phyloP scores from a whole-genome alignment of 768 basidiomycete genomes.

The Boletus sp. region DNA sequence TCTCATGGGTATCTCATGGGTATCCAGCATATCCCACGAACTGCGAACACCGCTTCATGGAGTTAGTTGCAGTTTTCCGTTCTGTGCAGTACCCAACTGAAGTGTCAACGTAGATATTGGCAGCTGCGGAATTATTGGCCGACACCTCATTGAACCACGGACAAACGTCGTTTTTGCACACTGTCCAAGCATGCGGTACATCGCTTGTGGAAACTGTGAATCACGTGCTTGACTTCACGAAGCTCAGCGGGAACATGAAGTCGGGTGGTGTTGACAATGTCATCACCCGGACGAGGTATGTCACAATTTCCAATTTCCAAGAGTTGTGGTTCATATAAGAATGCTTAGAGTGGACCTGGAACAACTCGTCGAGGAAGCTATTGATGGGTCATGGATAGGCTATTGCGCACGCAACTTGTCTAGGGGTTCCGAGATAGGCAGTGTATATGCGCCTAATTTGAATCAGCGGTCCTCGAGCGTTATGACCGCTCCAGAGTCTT shows the following conservation, averaged over 20 bases:
- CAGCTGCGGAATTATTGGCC: conserved; percentile 85
- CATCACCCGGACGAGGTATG: conserved; percentile 64
- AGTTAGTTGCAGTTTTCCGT: conserved; percentile 37
- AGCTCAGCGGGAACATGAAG: conserved; percentile 83
- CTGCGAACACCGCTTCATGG: conserved; percentile 90
- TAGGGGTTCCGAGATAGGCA: conserved; percentile 81
- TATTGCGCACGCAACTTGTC: conserved; percentile 74
- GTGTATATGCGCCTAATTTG: conserved; percentile 76
- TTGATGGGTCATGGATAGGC: conserved; percentile 94
- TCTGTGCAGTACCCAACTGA: neutral
- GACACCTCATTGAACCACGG: conserved; percentile 80
- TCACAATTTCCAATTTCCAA: conserved; percentile 7
- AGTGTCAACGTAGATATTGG: conserved; percentile 58
- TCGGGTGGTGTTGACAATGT: conserved; percentile 74
- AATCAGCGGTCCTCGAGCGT: conserved; percentile 44
- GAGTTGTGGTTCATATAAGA: neutral
- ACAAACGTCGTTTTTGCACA: conserved; percentile 85
- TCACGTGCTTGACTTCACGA: conserved; percentile 95
- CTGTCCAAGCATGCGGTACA: conserved; percentile 93
- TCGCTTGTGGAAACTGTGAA: conserved; percentile 95
- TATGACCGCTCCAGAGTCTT: conserved; percentile 32
- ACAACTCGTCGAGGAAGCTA: conserved; percentile 82
- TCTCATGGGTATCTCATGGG: conserved; percentile 19
- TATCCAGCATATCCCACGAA: conserved; percentile 79
- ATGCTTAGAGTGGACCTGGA: conserved; percentile 63